Evolutionary conservation across 2,329 filamentous ascomycete genomes (phyloP), one percentile per base, ranked within the genome.

Genomic region (Tolypocladium paradoxum): DNA sequence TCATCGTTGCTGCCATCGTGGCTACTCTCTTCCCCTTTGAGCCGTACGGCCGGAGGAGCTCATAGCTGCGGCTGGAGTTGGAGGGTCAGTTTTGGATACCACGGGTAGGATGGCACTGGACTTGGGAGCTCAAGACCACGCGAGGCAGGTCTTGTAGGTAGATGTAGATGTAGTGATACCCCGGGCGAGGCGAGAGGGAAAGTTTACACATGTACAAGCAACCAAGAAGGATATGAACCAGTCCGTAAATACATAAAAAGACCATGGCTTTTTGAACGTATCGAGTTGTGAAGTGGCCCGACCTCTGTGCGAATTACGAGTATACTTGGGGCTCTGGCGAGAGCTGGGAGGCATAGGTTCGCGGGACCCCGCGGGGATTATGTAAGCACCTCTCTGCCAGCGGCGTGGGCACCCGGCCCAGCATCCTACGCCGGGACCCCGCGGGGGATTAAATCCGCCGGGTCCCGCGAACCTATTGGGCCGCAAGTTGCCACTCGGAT

Each of bases 1-100:
- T 84, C 60, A 73, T 82, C 27, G 74, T 75, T 1, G 79, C 87
- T 75, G 82, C 83, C 0, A 59, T 71, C 1, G 70, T 84, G 18
- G 77, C 82, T 6, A 74, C 72, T 0, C 50, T 73, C 7, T 84
- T 87, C 55, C 84, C 84, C 0, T 87, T 84, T 62, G 84, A 88
- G 70, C 84, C 83, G 0, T 84, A 80, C 63, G 67, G 66, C 9
- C 59, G 64, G n/a, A 60, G 68, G 51, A 70, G 66, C 47, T 68
- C 63, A 16, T 66, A 56, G 40, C 47, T 51, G 35, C 22, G 37
- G 37, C 37, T 24, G 20, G 20, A 40, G 20, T 8, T 43, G 22
- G 22, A 9, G 6, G 4, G 22, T 16, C 22, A 6, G 12, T 3
- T 11, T 27, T 8, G 22, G 12, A 43, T 24, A 14, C 11, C 38